These are phyloP conservation scores for Globomyces sp. DNA, from an alignment of 371 early-diverging fungal species.

Conservation along the genomic window DNA sequence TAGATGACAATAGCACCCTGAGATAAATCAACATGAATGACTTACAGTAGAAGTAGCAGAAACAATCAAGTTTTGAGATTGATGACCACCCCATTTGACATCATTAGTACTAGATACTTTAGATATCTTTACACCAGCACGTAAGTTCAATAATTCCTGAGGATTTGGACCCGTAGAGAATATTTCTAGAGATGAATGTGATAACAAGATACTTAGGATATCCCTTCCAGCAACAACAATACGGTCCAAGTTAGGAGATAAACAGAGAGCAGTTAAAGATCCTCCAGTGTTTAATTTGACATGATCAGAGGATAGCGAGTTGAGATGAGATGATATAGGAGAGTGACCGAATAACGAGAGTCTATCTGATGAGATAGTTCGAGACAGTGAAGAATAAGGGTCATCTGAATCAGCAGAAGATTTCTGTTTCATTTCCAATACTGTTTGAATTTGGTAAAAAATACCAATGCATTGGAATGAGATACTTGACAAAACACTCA, in stretches of 20 bases:
- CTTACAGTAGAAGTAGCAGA: constrained; percentile 66
- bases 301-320: not conserved
- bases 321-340: not conserved
- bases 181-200: too few relatives aligned
- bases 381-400: not conserved
- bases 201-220: not conserved
- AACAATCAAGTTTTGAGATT: constrained; percentile 58
- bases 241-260: not conserved
- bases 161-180: not conserved
- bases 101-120: constrained; percentile 70
- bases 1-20: constrained; percentile 69
- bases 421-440: too few relatives aligned
- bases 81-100: constrained; percentile 72
- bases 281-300: not conserved
- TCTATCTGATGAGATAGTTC: constrained; percentile 6
- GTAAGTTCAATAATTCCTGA: constrained; percentile 64
- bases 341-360: not conserved
- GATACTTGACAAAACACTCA: too few relatives aligned
- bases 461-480: too few relatives aligned
- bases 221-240: constrained; percentile 12
- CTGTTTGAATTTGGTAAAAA: too few relatives aligned
- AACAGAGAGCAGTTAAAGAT: constrained; percentile 3
- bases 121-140: constrained; percentile 63
- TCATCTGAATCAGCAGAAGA: not conserved
- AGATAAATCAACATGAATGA: too few relatives aligned